Percentiles rank a stretch among this genome's conserved stretches.
Evolutionary conservation across 345 rosid species (phyloP).

Genomic region (Punica granatum): DNA sequence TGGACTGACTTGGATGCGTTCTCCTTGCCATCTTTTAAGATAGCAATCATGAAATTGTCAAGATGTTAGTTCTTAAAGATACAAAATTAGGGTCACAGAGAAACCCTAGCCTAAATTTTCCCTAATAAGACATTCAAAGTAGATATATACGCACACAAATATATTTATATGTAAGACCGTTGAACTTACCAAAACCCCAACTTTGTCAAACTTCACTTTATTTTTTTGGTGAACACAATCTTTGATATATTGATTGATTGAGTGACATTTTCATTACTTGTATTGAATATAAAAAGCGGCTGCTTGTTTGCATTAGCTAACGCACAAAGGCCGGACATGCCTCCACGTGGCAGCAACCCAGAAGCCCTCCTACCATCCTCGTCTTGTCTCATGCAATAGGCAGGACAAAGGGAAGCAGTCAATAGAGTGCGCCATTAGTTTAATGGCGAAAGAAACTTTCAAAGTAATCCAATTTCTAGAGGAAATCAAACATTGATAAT

Average conservation of each 20-base stretch:
- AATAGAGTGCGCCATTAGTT: slow-evolving; percentile 25
- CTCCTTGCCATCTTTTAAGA: too few species aligned
- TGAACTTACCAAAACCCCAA: not conserved
- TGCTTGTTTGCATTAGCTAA: not conserved
- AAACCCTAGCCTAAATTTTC: slow-evolving; percentile 1
- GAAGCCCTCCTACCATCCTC: slow-evolving; percentile 14
- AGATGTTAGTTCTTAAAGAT: not conserved
- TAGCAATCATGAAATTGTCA: not conserved
- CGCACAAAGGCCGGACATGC: slow-evolving; percentile 18
- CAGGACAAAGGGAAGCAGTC: slow-evolving; percentile 32
- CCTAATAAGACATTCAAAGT: not conserved
- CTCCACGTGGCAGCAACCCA: slow-evolving; percentile 56
- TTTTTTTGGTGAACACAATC: too few species aligned
- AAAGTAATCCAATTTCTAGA: not conserved
- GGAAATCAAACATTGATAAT: slow-evolving; percentile 6
- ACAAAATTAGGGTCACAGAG: not conserved
- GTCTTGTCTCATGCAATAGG: slow-evolving; percentile 15
- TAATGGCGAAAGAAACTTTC: slow-evolving; percentile 5
- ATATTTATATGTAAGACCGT: not conserved
- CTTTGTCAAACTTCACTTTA: slow-evolving; percentile 3
- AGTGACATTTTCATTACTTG: too few species aligned
- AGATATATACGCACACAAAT: not conserved
- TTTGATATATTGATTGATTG: too few species aligned
- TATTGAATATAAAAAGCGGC: not conserved
- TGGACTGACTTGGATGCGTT: too few species aligned